Percentiles rank a stretch among this genome's conserved stretches.
Evolutionary conservation across 78 protist species (phyloP).

Genomic region (Emiliania huxleyi): DNA sequence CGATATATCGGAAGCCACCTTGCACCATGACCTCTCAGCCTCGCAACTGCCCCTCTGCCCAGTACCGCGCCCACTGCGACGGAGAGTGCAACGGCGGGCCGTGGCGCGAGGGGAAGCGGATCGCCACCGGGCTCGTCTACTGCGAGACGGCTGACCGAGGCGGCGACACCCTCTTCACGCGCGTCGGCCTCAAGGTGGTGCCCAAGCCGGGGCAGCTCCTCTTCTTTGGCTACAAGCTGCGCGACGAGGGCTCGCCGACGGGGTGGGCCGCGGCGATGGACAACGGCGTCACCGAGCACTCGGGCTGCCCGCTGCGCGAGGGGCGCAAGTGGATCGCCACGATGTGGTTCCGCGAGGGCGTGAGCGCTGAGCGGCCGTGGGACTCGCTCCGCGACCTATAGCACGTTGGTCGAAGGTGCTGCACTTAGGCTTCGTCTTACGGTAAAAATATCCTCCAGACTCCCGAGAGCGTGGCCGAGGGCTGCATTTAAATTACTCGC

Average conservation of each 20-base stretch:
- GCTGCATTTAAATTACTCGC: too few relatives aligned
- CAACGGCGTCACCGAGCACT: background rate
- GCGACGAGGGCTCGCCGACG: background rate
- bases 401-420: too few relatives aligned
- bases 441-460: too few relatives aligned
- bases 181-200: background rate
- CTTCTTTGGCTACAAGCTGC: background rate
- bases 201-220: background rate
- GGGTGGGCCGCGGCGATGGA: conserved; percentile 11
- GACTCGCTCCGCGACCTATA: too few relatives aligned
- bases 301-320: background rate
- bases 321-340: background rate
- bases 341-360: background rate
- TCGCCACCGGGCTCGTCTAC: background rate
- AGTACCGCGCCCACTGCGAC: background rate
- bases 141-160: background rate
- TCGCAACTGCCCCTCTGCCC: too few relatives aligned
- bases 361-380: too few relatives aligned
- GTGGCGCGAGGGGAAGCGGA: background rate
- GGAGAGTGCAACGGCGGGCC: background rate
- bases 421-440: too few relatives aligned
- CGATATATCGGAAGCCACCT: too few relatives aligned
- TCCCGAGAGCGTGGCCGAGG: too few relatives aligned
- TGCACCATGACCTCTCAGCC: too few relatives aligned
- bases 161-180: conserved; percentile 1